Percentiles rank a stretch among this genome's conserved stretches.
These are phyloP conservation scores for Entelexis paramagnoliae DNA, from an alignment of 1,139 yeast species.

Conservation along the genomic window DNA sequence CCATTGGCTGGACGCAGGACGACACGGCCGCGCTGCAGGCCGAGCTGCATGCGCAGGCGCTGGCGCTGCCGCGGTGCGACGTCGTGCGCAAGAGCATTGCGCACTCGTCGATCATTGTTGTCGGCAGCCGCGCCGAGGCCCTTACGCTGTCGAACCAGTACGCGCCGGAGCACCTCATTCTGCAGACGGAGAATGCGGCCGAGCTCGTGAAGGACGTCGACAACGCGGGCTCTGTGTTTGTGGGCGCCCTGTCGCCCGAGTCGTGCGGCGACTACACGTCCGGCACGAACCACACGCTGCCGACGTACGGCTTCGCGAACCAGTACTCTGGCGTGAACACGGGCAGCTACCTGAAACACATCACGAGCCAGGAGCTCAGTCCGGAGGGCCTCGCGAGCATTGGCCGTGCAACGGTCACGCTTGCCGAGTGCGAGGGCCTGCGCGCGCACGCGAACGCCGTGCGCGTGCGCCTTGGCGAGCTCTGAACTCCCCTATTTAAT, in stretches of 20 bases:
- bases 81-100: slow-evolving; percentile 85
- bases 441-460: slow-evolving; percentile 91
- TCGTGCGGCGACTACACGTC: slow-evolving; percentile 97
- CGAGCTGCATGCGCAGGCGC: slow-evolving; percentile 77
- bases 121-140: slow-evolving; percentile 62
- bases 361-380: slow-evolving; percentile 84
- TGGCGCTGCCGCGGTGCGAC: slow-evolving; percentile 81
- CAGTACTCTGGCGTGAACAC: slow-evolving; percentile 97
- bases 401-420: slow-evolving; percentile 90
- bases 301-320: slow-evolving; percentile 96
- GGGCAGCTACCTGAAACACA: slow-evolving; percentile 86
- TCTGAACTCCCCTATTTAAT: not conserved
- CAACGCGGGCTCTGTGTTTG: slow-evolving; percentile 93
- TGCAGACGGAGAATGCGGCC: slow-evolving; percentile 73
- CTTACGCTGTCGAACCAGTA: slow-evolving; percentile 74
- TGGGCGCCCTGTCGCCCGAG: slow-evolving; percentile 93
- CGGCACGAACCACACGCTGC: slow-evolving; percentile 95
- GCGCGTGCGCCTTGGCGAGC: slow-evolving; percentile 19
- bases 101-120: slow-evolving; percentile 74
- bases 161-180: slow-evolving; percentile 95
- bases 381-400: slow-evolving; percentile 75
- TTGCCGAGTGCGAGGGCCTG: slow-evolving; percentile 94
- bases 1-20: slow-evolving; percentile 53
- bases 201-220: slow-evolving; percentile 62
- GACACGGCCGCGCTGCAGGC: slow-evolving; percentile 62